Evolutionary conservation across 2,329 filamentous ascomycete genomes (phyloP), one percentile per base, ranked within the genome.

Genomic region (Sporothrix euskadiensis): DNA sequence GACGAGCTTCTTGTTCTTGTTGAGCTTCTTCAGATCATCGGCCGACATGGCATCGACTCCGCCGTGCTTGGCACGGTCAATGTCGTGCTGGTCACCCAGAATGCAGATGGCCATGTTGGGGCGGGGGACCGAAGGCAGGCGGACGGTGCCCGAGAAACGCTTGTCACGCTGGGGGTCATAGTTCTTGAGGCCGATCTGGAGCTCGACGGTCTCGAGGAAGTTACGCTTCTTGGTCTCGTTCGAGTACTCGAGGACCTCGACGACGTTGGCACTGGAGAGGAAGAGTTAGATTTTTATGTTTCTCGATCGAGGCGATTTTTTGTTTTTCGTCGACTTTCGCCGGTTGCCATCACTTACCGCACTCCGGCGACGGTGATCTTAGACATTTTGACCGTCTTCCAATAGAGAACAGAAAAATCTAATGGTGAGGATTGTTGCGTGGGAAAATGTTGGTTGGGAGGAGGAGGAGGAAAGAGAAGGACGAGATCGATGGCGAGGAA

Each of bases 1-100:
- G 92, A 99, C 98, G 83, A 98, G 92, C 92, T 99, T 99, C 93
- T 99, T 98, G 94, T 99, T 99, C 94, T 99, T 99, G 92, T 99
- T 99, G 80, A 99, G 94, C 92, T 99, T 99, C 93, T 99, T 99
- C 88, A 99, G 88, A 87, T 99, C 96, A 82, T 99, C 96, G 79
- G 93, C 87, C 82, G 93, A 97, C 96, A 98, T 98, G 88, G 95
- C 94, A 84, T 99, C 96, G 80, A 98, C 90, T 85, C 94, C 95
- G 83, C 94, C 93, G 90, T 99, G 96, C 92, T 99, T 99, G 83
- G 96, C 95, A 90, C 96, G 94, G 85, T 99, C 96, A 83, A 99
- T 97, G 90, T 99, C 96, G 90, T 98, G 95, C 91, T 89, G 88
- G 85, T 90, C 88, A 88, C 88, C 88, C 75, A 90, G 84, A 81